These are phyloP conservation scores for Magnusiomyces fungicola DNA, from an alignment of 1,139 yeast genomes.

Conservation along the genomic window DNA sequence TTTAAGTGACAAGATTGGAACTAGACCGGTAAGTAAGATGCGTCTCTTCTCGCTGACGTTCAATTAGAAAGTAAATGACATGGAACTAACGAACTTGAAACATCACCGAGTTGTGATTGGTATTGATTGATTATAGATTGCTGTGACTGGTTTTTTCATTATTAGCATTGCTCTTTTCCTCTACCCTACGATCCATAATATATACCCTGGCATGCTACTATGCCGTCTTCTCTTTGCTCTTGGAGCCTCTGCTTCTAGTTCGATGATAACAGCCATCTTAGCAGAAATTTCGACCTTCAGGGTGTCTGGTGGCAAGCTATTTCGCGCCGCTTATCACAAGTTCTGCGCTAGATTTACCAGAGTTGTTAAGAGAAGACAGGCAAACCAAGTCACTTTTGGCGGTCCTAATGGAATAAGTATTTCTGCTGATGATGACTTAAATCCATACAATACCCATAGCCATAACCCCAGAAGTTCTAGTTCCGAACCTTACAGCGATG, in stretches of 20 bases:
- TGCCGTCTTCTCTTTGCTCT: constrained; percentile 51
- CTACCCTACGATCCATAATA: constrained; percentile 41
- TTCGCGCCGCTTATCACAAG: neutral
- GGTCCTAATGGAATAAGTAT: neutral
- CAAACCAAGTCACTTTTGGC: neutral
- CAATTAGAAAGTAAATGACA: neutral
- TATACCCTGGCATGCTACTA: constrained; percentile 46
- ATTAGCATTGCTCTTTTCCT: constrained; percentile 44
- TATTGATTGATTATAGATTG: too few species aligned
- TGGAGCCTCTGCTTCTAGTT: constrained; percentile 46
- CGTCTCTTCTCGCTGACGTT: neutral
- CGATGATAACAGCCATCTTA: constrained; percentile 45
- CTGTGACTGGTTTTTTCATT: constrained; percentile 41
- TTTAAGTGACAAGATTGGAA: constrained; percentile 54
- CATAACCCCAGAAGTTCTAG: too few species aligned
- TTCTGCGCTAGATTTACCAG: neutral
- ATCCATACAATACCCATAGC: neutral
- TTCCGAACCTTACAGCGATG: neutral
- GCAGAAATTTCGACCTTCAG: constrained; percentile 45
- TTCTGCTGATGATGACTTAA: neutral
- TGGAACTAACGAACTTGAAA: neutral
- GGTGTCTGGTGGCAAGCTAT: constrained; percentile 6
- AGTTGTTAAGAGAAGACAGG: neutral
- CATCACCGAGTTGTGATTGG: too few species aligned
- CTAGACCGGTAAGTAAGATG: constrained; percentile 38